phyloP scores from a whole-genome alignment of 2,329 filamentous ascomycete genomes.

The Aspergillus spinulosporus region DNA sequence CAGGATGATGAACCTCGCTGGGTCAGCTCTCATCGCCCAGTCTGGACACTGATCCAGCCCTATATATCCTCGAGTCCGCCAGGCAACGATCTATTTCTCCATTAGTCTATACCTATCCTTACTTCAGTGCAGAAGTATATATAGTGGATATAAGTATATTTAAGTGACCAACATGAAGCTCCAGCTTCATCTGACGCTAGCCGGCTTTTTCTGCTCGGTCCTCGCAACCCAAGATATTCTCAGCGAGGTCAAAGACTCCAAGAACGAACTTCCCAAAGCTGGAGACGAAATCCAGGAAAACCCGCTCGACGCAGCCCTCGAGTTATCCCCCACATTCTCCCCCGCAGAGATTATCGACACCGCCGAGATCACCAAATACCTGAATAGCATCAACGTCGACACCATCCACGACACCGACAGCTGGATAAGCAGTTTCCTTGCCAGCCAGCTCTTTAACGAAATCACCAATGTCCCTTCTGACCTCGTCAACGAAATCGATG shows the following conservation, averaged over 20 bases:
- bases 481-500: conserved; percentile 5
- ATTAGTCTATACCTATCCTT: no score
- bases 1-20: background rate
- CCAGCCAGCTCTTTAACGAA: conserved; percentile 11
- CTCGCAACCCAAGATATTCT: conserved; percentile 47
- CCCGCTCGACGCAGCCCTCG: conserved; percentile 16
- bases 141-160: background rate
- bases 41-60: background rate
- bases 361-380: conserved; percentile 1
- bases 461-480: conserved; percentile 13
- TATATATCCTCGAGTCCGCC: conserved; percentile 1
- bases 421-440: conserved; percentile 12
- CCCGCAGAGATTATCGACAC: conserved; percentile 2
- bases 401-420: background rate
- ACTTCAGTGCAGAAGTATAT: background rate
- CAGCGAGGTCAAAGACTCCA: conserved; percentile 6
- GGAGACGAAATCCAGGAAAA: no score
- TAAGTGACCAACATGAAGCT: conserved; percentile 17
- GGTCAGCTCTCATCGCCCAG: conserved; percentile 1
- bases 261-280: background rate
- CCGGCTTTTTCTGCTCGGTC: conserved; percentile 46
- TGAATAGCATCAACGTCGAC: background rate
- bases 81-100: background rate
- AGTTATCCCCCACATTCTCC: conserved; percentile 6
- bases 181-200: conserved; percentile 16